Conservation (phyloP, 2,329 filamentous ascomycete species). For the Diaporthe destruens region DNA sequence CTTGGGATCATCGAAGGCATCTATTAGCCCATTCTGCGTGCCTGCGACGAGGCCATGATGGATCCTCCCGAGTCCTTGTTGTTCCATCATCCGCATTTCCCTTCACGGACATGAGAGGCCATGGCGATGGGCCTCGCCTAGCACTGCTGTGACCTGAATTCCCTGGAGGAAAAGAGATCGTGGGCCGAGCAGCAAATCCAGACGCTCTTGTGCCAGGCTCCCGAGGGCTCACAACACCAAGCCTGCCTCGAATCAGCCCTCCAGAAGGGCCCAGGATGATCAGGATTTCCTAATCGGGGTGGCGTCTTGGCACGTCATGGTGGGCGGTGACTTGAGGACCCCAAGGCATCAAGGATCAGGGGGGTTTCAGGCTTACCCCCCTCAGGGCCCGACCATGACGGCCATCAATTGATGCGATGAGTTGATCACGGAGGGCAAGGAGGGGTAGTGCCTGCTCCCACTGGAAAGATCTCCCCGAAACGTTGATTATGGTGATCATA, state of each 20-base stretch:
- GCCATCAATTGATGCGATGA: not conserved
- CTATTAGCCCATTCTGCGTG: not conserved
- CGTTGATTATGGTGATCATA: conserved; percentile 8
- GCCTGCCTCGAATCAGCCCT: not conserved
- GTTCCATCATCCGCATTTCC: conserved; percentile 21
- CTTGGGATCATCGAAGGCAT: not conserved
- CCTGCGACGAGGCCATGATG: too few species aligned
- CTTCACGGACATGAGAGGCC: not conserved
- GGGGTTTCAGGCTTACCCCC: conserved; percentile 27
- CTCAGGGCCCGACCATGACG: too few species aligned
- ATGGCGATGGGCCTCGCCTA: not conserved
- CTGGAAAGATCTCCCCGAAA: not conserved
- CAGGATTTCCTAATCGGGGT: conserved; percentile 36
- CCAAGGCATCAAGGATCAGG: conserved; percentile 4
- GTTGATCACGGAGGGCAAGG: conserved; percentile 22
- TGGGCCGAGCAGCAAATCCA: not conserved
- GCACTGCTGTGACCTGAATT: not conserved
- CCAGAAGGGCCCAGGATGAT: not conserved
- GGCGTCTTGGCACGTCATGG: not conserved
- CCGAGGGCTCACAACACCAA: not conserved
- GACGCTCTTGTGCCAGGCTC: not conserved
- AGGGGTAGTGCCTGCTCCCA: not conserved
- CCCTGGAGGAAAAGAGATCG: too few species aligned
- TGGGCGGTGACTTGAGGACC: too few species aligned
- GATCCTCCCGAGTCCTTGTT: too few species aligned